These are phyloP conservation scores for Leccinum arenicola DNA, from an alignment of 768 basidiomycete genomes.

Conservation along the genomic window DNA sequence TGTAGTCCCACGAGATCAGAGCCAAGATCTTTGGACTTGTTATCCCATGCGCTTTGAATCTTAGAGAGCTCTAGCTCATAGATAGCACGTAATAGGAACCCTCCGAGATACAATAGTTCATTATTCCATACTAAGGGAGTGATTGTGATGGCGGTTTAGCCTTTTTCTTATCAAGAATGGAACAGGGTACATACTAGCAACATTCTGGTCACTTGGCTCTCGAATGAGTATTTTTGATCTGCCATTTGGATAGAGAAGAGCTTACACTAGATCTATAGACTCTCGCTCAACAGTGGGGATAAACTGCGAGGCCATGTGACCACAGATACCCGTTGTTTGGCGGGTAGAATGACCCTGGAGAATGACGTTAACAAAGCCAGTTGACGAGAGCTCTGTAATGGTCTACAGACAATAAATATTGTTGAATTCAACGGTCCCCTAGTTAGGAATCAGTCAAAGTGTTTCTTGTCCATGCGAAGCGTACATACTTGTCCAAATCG, in stretches of 20 bases:
- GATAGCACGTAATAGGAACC: background rate
- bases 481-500: slow-evolving; percentile 11
- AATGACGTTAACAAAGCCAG: background rate
- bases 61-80: background rate
- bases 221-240: background rate
- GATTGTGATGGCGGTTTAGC: background rate
- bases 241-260: background rate
- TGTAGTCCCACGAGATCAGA: background rate
- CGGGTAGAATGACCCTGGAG: background rate
- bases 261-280: background rate
- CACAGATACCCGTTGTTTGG: background rate
- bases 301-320: background rate
- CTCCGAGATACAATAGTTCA: background rate
- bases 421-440: slow-evolving; percentile 61
- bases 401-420: slow-evolving; percentile 69
- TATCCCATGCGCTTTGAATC: background rate
- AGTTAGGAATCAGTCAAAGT: slow-evolving; percentile 3
- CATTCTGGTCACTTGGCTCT: background rate
- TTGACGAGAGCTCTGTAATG: too few species aligned
- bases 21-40: background rate
- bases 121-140: background rate
- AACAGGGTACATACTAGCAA: background rate
- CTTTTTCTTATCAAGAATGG: background rate
- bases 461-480: background rate
- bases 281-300: background rate